Conservation (phyloP, 257 asterid genomes). For the Solanum verrucosum region DNA sequence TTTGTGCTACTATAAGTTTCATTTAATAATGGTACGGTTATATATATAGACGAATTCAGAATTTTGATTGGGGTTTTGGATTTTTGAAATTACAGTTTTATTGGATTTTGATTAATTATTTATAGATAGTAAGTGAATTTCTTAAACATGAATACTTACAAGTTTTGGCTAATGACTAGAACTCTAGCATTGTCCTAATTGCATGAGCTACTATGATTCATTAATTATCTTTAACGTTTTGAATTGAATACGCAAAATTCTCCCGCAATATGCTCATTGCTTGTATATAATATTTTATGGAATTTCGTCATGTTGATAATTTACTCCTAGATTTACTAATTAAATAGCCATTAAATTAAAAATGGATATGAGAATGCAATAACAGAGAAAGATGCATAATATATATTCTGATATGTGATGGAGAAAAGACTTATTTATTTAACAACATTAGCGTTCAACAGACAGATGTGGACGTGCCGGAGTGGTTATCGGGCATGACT, state of each 20-base stretch:
- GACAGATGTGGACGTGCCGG: conserved; percentile 83
- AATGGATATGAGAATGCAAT: not conserved
- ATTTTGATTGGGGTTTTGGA: not conserved
- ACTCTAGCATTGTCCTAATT: not conserved
- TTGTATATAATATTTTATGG: not conserved
- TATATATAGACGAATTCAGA: not conserved
- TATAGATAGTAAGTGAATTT: not conserved
- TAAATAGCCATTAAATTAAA: no score
- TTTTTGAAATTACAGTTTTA: not conserved
- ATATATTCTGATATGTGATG: not conserved
- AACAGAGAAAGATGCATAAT: not conserved
- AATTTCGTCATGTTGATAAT: not conserved
- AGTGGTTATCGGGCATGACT: conserved; percentile 99
- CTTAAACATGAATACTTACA: not conserved
- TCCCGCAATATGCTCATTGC: not conserved
- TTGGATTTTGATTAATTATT: not conserved
- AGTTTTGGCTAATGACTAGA: not conserved
- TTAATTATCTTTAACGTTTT: not conserved
- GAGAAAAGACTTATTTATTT: accelerated
- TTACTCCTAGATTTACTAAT: not conserved
- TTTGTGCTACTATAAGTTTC: not conserved
- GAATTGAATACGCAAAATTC: not conserved
- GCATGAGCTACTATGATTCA: not conserved
- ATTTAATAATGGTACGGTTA: not conserved
- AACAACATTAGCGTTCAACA: not conserved